phyloP scores from a whole-genome alignment of 2,329 filamentous ascomycete genomes.

The Xylaria sp. region DNA sequence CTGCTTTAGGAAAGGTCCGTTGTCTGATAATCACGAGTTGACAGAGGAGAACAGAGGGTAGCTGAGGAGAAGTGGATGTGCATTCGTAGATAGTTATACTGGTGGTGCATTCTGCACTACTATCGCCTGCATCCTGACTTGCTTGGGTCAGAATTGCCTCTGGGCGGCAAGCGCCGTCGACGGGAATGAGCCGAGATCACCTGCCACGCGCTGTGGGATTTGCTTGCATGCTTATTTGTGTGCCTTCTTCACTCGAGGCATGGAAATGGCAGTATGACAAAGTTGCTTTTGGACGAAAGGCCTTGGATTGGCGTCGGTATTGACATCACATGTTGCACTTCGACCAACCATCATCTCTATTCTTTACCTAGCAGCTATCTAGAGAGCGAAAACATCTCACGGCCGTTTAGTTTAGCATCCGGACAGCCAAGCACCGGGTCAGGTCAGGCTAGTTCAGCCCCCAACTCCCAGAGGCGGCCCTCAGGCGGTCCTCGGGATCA shows the following conservation, averaged over 20 bases:
- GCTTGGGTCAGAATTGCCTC: constrained; percentile 16
- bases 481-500: not conserved
- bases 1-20: constrained; percentile 20
- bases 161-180: constrained; percentile 30
- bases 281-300: constrained; percentile 8
- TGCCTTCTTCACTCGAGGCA: constrained; percentile 3
- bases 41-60: constrained; percentile 1
- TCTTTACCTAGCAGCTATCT: constrained; percentile 14
- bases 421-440: not conserved
- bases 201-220: constrained; percentile 13
- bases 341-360: constrained; percentile 3
- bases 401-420: constrained; percentile 5
- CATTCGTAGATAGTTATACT: constrained; percentile 39
- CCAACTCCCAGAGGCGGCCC: not conserved
- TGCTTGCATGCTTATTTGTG: constrained; percentile 21
- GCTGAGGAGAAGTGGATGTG: constrained; percentile 25
- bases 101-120: constrained; percentile 32
- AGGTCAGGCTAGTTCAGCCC: not conserved
- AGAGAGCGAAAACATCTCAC: constrained; percentile 17
- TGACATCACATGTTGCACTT: constrained; percentile 4
- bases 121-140: constrained; percentile 28
- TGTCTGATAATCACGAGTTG: constrained; percentile 26
- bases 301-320: constrained; percentile 16
- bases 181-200: constrained; percentile 21
- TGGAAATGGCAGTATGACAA: constrained; percentile 21